Base-by-base conservation (phyloP, 805 yeast species). In the Candida palmyrensis region DNA sequence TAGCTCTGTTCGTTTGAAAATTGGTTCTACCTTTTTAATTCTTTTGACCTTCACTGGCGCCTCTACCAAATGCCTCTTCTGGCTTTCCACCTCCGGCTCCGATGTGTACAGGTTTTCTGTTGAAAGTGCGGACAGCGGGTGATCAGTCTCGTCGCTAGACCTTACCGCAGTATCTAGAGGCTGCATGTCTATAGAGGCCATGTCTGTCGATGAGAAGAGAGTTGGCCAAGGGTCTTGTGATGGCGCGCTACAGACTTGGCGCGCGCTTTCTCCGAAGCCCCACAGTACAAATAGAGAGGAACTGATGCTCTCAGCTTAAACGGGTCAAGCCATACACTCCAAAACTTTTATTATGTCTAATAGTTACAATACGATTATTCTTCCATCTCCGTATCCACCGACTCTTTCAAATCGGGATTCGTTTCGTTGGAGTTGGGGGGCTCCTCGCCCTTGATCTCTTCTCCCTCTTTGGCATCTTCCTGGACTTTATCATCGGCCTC, bases 61-160 rank as follows among this genome's bases (percentile, higher is more conserved):
- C 13, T 36, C 35, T 14, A 35, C 40, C 5, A n/a, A 12, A n/a
- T 18, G 10, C 29, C 29, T 26, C 11, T 26, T 26, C 11, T 13
- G 6, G 17, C 6, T 13, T 6, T 26, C 29, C 11, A 6, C 17
- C 9, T 26, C 29, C 6, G 30, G 16, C 23, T 21, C 23, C 9
- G 10, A 9, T 9, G 11, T 23, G 11, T 18, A 26, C 22, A 23
- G 19, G 9, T 27, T 27, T 9, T 27, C 30, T 5, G 30, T 27
- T 8, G 21, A 15, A 6, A 27, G 14, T 11, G 30, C 30, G 19
- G 30, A 27, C 30, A 27, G 30, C 8, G 30, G 30, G 23, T 18
- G 19, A 6, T 27, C 30, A 9, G 30, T 27, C 21, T 27, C 30
- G n/a, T 27, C 30, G n/a, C 30, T 23, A 18, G 30, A 27, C 12